These are phyloP conservation scores for Parafenestella ontariensis DNA, from an alignment of 2,329 filamentous ascomycete species.

Conservation along the genomic window DNA sequence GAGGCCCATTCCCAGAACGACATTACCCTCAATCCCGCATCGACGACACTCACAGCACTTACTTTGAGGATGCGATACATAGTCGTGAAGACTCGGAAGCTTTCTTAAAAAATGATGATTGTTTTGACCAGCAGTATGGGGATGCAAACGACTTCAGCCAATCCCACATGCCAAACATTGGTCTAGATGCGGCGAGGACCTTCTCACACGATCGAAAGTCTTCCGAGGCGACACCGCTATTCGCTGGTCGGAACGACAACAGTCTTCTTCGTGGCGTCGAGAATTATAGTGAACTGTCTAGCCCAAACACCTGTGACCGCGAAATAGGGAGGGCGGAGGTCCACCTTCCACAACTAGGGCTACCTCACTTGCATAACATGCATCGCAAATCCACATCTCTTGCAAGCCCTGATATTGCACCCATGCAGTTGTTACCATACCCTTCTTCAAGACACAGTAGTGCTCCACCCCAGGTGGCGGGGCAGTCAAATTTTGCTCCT, in stretches of 20 bases:
- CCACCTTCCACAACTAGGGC: neutral
- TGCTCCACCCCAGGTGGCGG: constrained; percentile 9
- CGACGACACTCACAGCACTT: neutral
- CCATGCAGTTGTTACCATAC: constrained; percentile 9
- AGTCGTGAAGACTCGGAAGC: neutral
- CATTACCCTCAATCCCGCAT: neutral
- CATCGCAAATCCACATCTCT: constrained; percentile 9
- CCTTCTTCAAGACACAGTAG: constrained; percentile 4
- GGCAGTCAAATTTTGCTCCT: constrained; percentile 21
- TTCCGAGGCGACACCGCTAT: constrained; percentile 2
- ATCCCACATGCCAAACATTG: constrained; percentile 5
- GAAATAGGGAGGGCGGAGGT: constrained; percentile 1
- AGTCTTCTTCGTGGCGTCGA: constrained; percentile 15
- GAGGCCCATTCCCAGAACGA: neutral
- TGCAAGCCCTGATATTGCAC: constrained; percentile 1
- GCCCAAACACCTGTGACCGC: constrained; percentile 1
- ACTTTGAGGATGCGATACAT: constrained; percentile 5
- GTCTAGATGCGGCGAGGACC: constrained; percentile 10
- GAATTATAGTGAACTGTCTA: constrained; percentile 18
- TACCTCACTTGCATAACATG: constrained; percentile 13
- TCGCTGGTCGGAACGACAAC: constrained; percentile 9
- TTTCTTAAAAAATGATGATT: constrained; percentile 7
- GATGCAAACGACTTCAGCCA: constrained; percentile 27
- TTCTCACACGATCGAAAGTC: constrained; percentile 5
- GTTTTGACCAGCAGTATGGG: neutral